Evolutionary conservation across 176 grass and related monocot species (phyloP).

Genomic region (Aegilops bicornis): DNA sequence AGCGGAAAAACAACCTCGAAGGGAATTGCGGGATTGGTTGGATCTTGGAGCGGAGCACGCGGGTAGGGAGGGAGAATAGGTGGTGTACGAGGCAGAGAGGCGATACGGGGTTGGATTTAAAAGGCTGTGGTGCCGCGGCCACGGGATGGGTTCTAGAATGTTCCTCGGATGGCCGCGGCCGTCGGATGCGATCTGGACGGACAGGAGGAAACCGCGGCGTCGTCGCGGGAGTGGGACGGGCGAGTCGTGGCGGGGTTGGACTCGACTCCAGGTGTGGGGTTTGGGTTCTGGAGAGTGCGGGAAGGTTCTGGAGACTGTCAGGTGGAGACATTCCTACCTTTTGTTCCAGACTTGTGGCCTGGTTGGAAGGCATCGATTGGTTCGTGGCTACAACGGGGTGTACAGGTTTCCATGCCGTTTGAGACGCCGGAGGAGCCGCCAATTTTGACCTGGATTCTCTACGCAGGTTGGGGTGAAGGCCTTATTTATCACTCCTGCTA

Average conservation of each 20-base stretch:
- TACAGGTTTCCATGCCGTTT: neutral
- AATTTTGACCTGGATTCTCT: too few relatives aligned
- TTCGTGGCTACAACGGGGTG: neutral
- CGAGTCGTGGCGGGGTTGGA: conserved; percentile 22
- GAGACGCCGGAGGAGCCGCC: neutral
- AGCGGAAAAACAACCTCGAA: neutral
- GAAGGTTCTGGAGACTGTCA: conserved; percentile 35
- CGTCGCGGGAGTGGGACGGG: neutral
- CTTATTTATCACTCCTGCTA: too few relatives aligned
- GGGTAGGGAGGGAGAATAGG: neutral
- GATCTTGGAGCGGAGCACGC: neutral
- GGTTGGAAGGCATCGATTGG: neutral
- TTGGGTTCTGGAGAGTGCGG: neutral
- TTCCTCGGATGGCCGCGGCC: neutral
- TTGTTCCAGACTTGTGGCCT: neutral
- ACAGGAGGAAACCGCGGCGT: neutral
- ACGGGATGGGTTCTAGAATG: conserved; percentile 39
- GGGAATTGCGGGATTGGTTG: neutral
- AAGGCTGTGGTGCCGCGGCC: neutral
- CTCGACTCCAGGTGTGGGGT: neutral
- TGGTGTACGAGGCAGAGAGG: conserved; percentile 19
- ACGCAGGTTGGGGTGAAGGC: too few relatives aligned
- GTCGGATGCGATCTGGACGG: conserved; percentile 38
- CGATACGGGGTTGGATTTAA: neutral
- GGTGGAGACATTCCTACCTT: neutral